phyloP scores from a whole-genome alignment of 1,284 basidiomycete genomes.

The Fomitiporia mediterranea region DNA sequence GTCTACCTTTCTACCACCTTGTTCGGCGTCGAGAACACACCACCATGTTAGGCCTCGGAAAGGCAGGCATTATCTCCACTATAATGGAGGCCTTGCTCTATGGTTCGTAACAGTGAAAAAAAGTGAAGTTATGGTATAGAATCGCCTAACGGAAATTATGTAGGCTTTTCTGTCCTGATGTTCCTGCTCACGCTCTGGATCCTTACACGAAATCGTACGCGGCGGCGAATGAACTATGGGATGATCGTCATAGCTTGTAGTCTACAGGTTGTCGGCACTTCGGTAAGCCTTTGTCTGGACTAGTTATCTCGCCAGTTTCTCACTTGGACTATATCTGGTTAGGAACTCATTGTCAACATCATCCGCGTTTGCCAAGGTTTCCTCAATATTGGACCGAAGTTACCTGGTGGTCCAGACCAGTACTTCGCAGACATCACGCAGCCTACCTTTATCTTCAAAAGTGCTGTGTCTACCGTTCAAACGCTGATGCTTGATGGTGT shows the following conservation, averaged over 20 bases:
- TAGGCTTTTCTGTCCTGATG: conserved; percentile 29
- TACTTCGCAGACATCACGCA: background rate
- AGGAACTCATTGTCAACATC: background rate
- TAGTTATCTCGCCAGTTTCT: background rate
- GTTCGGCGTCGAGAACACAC: too few species aligned
- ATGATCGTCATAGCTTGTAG: conserved; percentile 20
- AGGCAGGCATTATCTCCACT: conserved; percentile 26
- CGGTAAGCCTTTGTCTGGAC: conserved; percentile 20
- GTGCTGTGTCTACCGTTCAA: background rate
- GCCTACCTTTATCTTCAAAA: background rate
- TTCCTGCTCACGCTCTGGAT: conserved; percentile 29
- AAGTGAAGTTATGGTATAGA: background rate
- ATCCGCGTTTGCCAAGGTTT: background rate
- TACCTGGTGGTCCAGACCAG: background rate
- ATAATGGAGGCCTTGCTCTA: conserved; percentile 28
- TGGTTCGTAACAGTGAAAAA: conserved; percentile 20
- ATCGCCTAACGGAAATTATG: background rate
- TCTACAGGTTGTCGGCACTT: conserved; percentile 27
- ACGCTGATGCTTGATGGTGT: background rate
- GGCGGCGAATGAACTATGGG: conserved; percentile 22
- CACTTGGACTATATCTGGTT: too few species aligned
- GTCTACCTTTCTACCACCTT: too few species aligned
- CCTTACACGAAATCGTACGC: conserved; percentile 23
- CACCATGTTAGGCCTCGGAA: conserved; percentile 9
- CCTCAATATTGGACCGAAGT: background rate